A percentile compares a stretch with the other conserved stretches of the same genome.
Conservation (phyloP, 768 basidiomycete species). For the Gloeopeniophorella convolvens region DNA sequence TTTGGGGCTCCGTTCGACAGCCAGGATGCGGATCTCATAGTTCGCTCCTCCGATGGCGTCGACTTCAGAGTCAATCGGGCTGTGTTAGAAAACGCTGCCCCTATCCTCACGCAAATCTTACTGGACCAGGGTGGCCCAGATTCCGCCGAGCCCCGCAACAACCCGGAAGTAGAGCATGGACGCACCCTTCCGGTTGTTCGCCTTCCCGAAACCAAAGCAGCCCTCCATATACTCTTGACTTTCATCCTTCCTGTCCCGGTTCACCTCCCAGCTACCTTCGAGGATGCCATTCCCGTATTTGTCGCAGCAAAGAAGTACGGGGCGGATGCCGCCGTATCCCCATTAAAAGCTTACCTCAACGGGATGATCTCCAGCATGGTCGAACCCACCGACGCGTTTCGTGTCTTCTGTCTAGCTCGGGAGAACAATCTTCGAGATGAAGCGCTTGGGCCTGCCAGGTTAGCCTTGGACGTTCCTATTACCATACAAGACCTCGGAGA, state of each 20-base stretch:
- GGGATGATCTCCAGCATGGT: not conserved
- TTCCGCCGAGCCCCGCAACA: not conserved
- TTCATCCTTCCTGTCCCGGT: not conserved
- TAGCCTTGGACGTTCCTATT: not conserved
- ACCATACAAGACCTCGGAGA: not conserved
- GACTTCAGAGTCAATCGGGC: not conserved
- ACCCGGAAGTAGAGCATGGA: no score
- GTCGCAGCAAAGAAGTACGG: conserved; percentile 4
- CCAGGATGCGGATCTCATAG: not conserved
- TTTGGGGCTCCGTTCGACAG: not conserved
- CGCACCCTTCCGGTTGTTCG: not conserved
- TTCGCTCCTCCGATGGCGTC: not conserved
- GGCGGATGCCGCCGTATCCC: not conserved
- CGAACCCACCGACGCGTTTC: not conserved
- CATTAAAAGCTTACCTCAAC: not conserved
- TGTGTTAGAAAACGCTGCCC: not conserved
- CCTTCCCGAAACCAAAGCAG: not conserved
- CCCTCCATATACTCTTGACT: conserved; percentile 4
- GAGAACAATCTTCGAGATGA: not conserved
- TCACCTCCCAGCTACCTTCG: not conserved
- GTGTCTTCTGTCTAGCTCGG: not conserved
- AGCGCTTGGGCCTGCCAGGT: not conserved
- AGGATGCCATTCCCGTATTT: not conserved
- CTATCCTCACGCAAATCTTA: not conserved
- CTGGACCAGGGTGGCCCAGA: not conserved